Percentiles rank a stretch among this genome's conserved stretches.
Evolutionary conservation across 208 protist species (phyloP).

Genomic region (Trypanosoma mega): DNA sequence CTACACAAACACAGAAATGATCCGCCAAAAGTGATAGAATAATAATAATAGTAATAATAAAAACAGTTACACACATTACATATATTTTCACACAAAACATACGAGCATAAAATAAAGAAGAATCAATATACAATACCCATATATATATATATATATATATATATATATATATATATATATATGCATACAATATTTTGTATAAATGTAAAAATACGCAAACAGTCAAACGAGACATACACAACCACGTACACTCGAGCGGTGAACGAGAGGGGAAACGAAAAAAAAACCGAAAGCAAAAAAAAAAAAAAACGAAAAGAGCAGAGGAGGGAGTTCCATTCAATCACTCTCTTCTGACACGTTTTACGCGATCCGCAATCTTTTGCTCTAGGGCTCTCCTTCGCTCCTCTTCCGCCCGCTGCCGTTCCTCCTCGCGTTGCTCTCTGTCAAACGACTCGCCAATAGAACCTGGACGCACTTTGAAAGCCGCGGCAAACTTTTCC

Average conservation of each 20-base stretch:
- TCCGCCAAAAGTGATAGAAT: background rate
- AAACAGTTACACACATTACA: no score
- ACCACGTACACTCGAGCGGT: no score
- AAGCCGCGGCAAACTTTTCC: slow-evolving; percentile 71
- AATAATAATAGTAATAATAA: background rate
- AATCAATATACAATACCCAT: background rate
- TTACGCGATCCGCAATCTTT: slow-evolving; percentile 69
- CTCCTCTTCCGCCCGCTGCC: slow-evolving; percentile 41
- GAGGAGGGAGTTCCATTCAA: background rate
- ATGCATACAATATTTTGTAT: background rate
- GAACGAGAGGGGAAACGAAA: no score
- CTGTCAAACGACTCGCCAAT: slow-evolving; percentile 55
- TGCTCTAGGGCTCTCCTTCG: slow-evolving; percentile 46
- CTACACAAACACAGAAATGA: no score
- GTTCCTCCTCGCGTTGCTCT: slow-evolving; percentile 46
- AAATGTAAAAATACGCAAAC: background rate
- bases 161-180: no score
- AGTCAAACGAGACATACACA: no score
- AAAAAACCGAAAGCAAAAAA: no score
- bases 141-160: background rate
- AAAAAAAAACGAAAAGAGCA: no score
- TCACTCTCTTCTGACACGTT: slow-evolving; percentile 54
- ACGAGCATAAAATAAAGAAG: no score
- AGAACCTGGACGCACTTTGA: slow-evolving; percentile 43
- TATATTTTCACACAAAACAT: no score